Percentiles rank a stretch among this genome's conserved stretches.
phyloP scores from a whole-genome alignment of 345 rosid species.

The Rubroshorea leprosula region DNA sequence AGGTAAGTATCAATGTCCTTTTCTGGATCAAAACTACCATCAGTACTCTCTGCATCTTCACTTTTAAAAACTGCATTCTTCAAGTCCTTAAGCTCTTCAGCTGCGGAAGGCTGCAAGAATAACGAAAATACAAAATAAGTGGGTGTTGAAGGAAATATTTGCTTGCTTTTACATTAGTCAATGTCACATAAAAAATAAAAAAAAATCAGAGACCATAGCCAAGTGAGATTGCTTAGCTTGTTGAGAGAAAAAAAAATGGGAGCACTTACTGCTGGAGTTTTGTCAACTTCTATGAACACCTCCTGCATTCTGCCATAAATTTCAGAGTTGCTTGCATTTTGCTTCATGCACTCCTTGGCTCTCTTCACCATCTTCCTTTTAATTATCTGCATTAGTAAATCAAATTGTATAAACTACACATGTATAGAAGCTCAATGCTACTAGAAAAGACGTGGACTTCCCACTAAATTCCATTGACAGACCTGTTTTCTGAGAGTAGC shows the following conservation, averaged over 20 bases:
- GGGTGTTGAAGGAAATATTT: too few species aligned
- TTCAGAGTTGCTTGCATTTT: constrained; percentile 56
- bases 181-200: too few species aligned
- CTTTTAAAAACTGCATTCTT: constrained; percentile 72
- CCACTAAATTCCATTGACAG: background rate
- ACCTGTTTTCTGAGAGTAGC: constrained; percentile 74
- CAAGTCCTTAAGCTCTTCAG: constrained; percentile 57
- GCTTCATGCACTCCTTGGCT: constrained; percentile 63
- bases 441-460: background rate
- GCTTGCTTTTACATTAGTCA: too few species aligned
- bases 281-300: constrained; percentile 64
- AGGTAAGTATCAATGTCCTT: constrained; percentile 57
- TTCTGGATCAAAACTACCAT: constrained; percentile 58
- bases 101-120: constrained; percentile 42
- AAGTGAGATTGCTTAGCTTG: background rate
- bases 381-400: constrained; percentile 34
- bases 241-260: background rate
- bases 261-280: constrained; percentile 40
- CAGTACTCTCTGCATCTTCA: constrained; percentile 34
- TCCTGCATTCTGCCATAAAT: constrained; percentile 77
- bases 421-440: background rate
- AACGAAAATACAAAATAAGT: background rate
- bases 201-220: too few species aligned
- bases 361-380: constrained; percentile 73
- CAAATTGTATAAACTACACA: background rate